phyloP scores from a whole-genome alignment of 108 stramenopile genomes.

The Skeletonema grethae region DNA sequence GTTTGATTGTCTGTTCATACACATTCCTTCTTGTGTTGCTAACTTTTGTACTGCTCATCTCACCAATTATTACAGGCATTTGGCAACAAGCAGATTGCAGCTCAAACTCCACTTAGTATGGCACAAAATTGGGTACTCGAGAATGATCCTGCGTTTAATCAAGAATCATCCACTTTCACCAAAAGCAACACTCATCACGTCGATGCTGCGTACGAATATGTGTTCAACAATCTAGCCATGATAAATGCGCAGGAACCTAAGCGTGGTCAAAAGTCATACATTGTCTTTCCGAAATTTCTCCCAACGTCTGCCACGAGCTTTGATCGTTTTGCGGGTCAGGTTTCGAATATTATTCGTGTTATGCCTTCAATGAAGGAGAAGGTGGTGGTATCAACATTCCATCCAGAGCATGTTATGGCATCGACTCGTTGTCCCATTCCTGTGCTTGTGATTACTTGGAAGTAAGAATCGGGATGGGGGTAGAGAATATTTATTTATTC shows the following conservation, averaged over 20 bases:
- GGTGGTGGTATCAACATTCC: slow-evolving; percentile 60
- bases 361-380: slow-evolving; percentile 54
- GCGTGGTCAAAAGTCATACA: slow-evolving; percentile 58
- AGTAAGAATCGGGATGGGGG: slow-evolving; percentile 8
- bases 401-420: slow-evolving; percentile 74
- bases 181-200: slow-evolving; percentile 59
- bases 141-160: slow-evolving; percentile 58
- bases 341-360: slow-evolving; percentile 49
- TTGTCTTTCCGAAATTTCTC: slow-evolving; percentile 76
- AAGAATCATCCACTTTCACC: slow-evolving; percentile 59
- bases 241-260: slow-evolving; percentile 33
- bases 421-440: slow-evolving; percentile 66
- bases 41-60: not conserved
- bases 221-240: slow-evolving; percentile 84
- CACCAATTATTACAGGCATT: slow-evolving; percentile 19
- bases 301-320: slow-evolving; percentile 71
- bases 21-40: not conserved
- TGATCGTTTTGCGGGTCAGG: slow-evolving; percentile 70
- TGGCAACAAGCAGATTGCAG: slow-evolving; percentile 54
- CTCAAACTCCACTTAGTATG: slow-evolving; percentile 56
- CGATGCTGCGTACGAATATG: slow-evolving; percentile 82
- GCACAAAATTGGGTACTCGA: slow-evolving; percentile 72
- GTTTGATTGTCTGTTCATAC: not conserved
- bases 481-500: too few species aligned
- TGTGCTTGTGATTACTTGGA: slow-evolving; percentile 72